Conservation (phyloP, 163 green algal genomes). For the Scenedesmus sp. region DNA sequence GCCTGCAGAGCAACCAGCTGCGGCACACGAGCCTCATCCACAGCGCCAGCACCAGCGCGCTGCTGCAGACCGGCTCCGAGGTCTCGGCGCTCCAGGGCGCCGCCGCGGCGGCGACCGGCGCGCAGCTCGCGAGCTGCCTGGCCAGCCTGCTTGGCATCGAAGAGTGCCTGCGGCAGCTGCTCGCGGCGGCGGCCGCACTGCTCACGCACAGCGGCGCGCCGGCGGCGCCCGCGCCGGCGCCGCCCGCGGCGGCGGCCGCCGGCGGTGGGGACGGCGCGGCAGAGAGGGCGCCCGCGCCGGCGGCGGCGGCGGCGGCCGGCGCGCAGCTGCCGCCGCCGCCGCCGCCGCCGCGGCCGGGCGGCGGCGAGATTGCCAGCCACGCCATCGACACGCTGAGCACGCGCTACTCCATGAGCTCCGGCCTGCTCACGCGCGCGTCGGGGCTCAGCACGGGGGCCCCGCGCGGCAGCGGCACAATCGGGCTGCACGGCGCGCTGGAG, state of each 20-base stretch:
- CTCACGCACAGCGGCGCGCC: background rate
- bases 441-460: background rate
- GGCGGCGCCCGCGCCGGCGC: too few relatives aligned
- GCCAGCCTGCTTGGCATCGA: conserved; percentile 9
- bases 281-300: background rate
- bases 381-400: conserved; percentile 9
- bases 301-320: background rate
- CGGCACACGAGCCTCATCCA: conserved; percentile 5
- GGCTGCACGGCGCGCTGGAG: background rate
- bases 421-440: background rate
- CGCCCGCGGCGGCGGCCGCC: background rate
- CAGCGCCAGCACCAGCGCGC: background rate
- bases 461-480: background rate
- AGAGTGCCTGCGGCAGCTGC: conserved; percentile 16
- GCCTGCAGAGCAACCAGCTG: conserved; percentile 12
- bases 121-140: conserved; percentile 14
- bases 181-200: conserved; percentile 2
- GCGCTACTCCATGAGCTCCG: conserved; percentile 12
- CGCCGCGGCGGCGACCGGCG: background rate
- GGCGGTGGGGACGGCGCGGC: background rate
- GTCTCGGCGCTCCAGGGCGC: too few relatives aligned
- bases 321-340: background rate
- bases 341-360: background rate
- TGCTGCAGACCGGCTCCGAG: conserved; percentile 2
- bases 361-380: background rate